phyloP scores from a whole-genome alignment of 768 basidiomycete genomes.

The Megacollybia marginata region DNA sequence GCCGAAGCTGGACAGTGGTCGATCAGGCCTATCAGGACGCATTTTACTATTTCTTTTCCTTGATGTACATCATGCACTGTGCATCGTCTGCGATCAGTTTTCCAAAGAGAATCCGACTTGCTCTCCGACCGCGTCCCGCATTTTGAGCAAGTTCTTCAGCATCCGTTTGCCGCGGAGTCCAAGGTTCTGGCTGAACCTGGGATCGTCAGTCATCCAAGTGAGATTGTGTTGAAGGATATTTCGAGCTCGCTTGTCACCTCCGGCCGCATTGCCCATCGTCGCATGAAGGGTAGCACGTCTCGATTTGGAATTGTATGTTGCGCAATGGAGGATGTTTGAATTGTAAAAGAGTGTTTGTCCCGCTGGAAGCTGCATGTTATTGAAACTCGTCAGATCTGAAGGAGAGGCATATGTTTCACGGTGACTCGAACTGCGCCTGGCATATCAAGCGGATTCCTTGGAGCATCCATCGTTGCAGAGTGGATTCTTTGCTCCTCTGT shows the following conservation, averaged over 20 bases:
- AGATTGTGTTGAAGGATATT: conserved; percentile 74
- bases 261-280: conserved; percentile 54
- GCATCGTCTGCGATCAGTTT: conserved; percentile 15
- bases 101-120: conserved; percentile 51
- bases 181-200: conserved; percentile 36
- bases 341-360: conserved; percentile 80
- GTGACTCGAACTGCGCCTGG: conserved; percentile 53
- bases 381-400: neutral
- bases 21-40: no score
- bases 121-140: conserved; percentile 35
- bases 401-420: conserved; percentile 39
- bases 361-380: conserved; percentile 26
- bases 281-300: conserved; percentile 65
- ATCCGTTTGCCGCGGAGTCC: conserved; percentile 41
- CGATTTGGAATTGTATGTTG: conserved; percentile 43
- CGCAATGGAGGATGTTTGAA: conserved; percentile 72
- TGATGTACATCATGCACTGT: no score
- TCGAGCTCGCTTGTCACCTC: conserved; percentile 55
- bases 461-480: conserved; percentile 45
- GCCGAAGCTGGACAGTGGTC: no score
- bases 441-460: conserved; percentile 57
- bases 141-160: conserved; percentile 48
- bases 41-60: no score
- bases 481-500: conserved; percentile 49
- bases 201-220: conserved; percentile 54